A percentile compares a stretch with the other conserved stretches of the same genome.
Evolutionary conservation across 331 rosid species (phyloP).

Genomic region (Prunus yedoensis): DNA sequence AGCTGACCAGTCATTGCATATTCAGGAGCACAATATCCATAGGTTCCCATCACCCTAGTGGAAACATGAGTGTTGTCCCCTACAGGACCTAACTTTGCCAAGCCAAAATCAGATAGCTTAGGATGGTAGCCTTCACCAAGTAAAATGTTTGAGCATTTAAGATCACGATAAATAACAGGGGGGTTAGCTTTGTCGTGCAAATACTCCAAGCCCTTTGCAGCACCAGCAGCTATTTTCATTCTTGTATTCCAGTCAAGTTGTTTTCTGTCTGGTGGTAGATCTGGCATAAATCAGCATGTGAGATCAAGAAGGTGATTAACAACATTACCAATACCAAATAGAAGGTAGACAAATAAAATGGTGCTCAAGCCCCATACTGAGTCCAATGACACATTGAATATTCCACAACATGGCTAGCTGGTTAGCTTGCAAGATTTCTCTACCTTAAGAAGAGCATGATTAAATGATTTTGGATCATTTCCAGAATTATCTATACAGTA

Average conservation of each 20-base stretch:
- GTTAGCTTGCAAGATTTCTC: constrained; percentile 6
- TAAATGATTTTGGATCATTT: constrained; percentile 6
- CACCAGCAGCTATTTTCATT: constrained; percentile 43
- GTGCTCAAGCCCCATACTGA: not conserved
- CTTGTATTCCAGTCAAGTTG: constrained; percentile 43
- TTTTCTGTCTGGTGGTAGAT: constrained; percentile 35
- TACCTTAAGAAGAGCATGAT: constrained; percentile 9
- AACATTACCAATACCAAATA: not conserved
- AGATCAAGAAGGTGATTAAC: not conserved
- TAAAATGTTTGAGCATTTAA: constrained; percentile 43
- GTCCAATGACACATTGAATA: not conserved
- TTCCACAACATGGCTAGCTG: not conserved
- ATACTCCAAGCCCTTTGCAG: constrained; percentile 48
- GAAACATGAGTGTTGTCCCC: constrained; percentile 47
- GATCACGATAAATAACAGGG: constrained; percentile 44
- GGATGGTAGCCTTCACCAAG: constrained; percentile 38
- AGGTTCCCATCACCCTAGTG: constrained; percentile 49
- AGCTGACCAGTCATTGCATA: constrained; percentile 52
- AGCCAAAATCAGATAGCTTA: constrained; percentile 45
- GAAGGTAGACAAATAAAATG: not conserved
- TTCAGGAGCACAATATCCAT: constrained; percentile 49
- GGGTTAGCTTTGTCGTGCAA: constrained; percentile 46
- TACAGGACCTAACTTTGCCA: constrained; percentile 48
- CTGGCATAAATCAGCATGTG: constrained; percentile 23
- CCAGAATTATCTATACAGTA: not conserved